A percentile compares a stretch with the other conserved stretches of the same genome.
Conservation (phyloP, 495 filamentous ascomycete genomes). For the Hypoxylon fuscum region DNA sequence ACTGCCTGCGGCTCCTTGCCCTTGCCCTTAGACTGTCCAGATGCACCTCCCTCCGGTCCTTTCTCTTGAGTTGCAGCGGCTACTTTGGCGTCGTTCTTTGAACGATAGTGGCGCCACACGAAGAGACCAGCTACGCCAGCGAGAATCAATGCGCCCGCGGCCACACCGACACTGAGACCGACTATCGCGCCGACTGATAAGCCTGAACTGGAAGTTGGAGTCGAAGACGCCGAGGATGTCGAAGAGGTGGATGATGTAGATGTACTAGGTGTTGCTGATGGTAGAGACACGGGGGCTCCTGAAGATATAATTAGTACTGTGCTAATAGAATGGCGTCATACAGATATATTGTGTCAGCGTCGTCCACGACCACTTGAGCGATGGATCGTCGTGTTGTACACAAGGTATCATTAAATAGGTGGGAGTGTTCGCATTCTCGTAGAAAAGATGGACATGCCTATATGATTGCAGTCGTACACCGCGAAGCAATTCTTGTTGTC, state of each 20-base stretch:
- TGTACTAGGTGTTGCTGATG: conserved; percentile 14
- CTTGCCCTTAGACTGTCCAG: background rate
- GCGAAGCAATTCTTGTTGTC: conserved; percentile 42
- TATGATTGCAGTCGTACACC: conserved; percentile 51
- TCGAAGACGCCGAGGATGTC: conserved; percentile 9
- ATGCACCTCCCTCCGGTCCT: background rate
- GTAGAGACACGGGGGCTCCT: conserved; percentile 13
- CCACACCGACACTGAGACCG: conserved; percentile 31
- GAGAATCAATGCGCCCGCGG: conserved; percentile 10
- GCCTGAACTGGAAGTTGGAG: conserved; percentile 5
- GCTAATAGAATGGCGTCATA: background rate
- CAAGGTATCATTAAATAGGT: too few species aligned
- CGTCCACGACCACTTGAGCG: too few species aligned
- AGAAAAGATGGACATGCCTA: conserved; percentile 12
- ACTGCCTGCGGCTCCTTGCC: background rate
- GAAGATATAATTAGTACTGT: background rate
- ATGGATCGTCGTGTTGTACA: too few species aligned
- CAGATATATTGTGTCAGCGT: background rate
- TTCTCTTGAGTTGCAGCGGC: conserved; percentile 6
- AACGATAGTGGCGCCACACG: conserved; percentile 13
- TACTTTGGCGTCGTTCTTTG: conserved; percentile 5
- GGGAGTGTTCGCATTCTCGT: too few species aligned
- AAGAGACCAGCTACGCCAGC: conserved; percentile 13
- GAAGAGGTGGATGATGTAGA: conserved; percentile 5
- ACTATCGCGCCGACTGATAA: conserved; percentile 27